Conservation (phyloP, 2,329 filamentous ascomycete species). For the Apiospora rasikravindrae region DNA sequence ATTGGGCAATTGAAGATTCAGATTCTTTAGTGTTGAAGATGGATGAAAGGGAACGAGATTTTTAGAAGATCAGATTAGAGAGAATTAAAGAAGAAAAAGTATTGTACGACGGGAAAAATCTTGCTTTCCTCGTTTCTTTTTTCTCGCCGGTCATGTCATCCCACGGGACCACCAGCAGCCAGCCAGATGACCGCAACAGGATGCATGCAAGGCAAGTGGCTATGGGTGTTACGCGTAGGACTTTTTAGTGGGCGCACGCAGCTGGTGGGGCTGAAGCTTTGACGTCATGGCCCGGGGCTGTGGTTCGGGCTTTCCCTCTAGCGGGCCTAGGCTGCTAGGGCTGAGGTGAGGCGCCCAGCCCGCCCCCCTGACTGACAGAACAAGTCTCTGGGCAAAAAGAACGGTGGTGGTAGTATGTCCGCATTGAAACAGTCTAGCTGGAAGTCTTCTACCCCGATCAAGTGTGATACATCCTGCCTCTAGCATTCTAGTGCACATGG, state of each 20-base stretch:
- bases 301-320: not conserved
- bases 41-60: not conserved
- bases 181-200: not conserved
- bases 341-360: not conserved
- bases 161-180: not conserved
- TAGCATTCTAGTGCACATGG: too few species aligned
- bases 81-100: not conserved
- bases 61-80: not conserved
- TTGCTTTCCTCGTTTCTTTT: not conserved
- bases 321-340: not conserved
- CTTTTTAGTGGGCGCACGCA: not conserved
- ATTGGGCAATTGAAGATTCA: not conserved
- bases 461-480: too few species aligned
- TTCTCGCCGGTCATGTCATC: not conserved
- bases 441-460: too few species aligned
- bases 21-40: too few species aligned
- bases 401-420: not conserved
- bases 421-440: not conserved
- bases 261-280: not conserved
- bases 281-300: slow-evolving; percentile 8
- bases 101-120: not conserved
- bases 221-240: not conserved
- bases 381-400: not conserved
- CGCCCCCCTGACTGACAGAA: not conserved
- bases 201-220: not conserved